These are phyloP conservation scores for Takakia lepidozioides DNA, from an alignment of 225 moss, liverwort and hornwort genomes.

Conservation along the genomic window DNA sequence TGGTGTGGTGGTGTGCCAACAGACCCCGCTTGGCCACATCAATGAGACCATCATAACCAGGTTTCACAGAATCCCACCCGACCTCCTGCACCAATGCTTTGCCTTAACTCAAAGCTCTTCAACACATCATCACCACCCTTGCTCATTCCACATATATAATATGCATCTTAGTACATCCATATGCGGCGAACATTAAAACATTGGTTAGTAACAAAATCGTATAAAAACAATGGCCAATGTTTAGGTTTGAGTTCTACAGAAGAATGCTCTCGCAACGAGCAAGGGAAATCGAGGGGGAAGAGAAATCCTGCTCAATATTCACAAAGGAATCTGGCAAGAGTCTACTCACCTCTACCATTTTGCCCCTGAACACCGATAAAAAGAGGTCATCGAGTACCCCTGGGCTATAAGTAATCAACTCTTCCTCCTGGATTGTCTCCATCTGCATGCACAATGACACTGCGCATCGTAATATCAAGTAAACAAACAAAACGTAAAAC, in stretches of 20 bases:
- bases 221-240: neutral
- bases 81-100: conserved; percentile 80
- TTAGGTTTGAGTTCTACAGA: too few relatives aligned
- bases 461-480: too few relatives aligned
- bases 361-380: conserved; percentile 58
- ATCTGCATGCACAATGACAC: too few relatives aligned
- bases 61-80: conserved; percentile 80
- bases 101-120: too few relatives aligned
- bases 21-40: conserved; percentile 81
- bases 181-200: neutral
- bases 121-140: too few relatives aligned
- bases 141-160: too few relatives aligned
- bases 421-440: conserved; percentile 11
- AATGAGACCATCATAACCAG: conserved; percentile 85
- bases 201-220: neutral
- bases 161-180: neutral
- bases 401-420: conserved; percentile 24
- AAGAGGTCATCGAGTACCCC: conserved; percentile 61
- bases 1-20: conserved; percentile 44
- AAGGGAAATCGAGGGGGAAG: too few relatives aligned
- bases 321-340: neutral
- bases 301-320: too few relatives aligned
- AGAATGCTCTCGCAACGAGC: too few relatives aligned
- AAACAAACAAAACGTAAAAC: too few relatives aligned
- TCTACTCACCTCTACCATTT: conserved; percentile 59